These are phyloP conservation scores for Novymonas esmeraldas DNA, from an alignment of 208 protist genomes.

Conservation along the genomic window DNA sequence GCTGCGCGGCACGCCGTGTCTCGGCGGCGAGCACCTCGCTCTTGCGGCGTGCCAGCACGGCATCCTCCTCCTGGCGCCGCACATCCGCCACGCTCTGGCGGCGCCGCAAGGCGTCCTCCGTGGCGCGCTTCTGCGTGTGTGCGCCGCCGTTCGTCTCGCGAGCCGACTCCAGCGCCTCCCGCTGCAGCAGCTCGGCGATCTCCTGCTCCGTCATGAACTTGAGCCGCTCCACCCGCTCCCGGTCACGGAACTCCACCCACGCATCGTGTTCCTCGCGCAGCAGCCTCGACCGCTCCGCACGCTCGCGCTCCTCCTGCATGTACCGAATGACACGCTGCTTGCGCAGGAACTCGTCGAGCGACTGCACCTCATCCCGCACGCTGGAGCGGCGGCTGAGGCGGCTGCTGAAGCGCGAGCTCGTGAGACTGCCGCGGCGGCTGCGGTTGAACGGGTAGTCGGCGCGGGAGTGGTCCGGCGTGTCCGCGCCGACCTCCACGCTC, in stretches of 20 bases:
- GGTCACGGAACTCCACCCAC: conserved; percentile 68
- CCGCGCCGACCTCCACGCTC: conserved; percentile 1
- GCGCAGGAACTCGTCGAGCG: conserved; percentile 74
- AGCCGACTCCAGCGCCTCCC: conserved; percentile 58
- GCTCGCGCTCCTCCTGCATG: conserved; percentile 86
- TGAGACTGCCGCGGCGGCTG: conserved; percentile 50
- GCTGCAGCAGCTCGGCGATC: conserved; percentile 62
- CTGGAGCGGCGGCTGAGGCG: conserved; percentile 72
- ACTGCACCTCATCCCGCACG: conserved; percentile 75
- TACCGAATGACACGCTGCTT: conserved; percentile 88
- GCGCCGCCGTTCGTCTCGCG: conserved; percentile 44
- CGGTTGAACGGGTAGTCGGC: conserved; percentile 30
- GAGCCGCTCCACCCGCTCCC: conserved; percentile 72
- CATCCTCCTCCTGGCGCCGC: conserved; percentile 36
- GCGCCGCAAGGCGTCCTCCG: conserved; percentile 43
- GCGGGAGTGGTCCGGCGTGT: conserved; percentile 33
- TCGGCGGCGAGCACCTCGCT: conserved; percentile 27
- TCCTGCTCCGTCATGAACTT: conserved; percentile 78
- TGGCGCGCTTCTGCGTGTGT: conserved; percentile 34
- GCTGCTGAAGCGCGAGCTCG: conserved; percentile 65
- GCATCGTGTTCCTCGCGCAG: conserved; percentile 76
- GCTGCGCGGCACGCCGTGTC: conserved; percentile 21
- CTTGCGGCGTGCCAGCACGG: conserved; percentile 24
- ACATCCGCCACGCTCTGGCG: conserved; percentile 28
- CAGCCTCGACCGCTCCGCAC: conserved; percentile 60